Percentiles rank a stretch among this genome's conserved stretches.
phyloP scores from a whole-genome alignment of 163 green algal genomes.

The Scenedesmus sp. region DNA sequence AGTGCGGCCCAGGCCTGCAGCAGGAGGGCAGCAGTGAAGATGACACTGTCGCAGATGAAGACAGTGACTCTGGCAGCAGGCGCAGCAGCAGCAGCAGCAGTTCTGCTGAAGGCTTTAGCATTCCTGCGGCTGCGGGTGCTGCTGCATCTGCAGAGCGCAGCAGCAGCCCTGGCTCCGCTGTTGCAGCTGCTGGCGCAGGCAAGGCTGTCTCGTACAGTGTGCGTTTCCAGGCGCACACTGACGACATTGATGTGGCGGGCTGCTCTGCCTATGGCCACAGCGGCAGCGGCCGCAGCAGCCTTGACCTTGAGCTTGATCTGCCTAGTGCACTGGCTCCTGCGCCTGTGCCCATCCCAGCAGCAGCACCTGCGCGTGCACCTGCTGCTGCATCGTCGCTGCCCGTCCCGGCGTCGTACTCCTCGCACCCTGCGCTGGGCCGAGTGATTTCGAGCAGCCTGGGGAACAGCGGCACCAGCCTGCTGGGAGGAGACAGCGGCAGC shows the following conservation, averaged over 20 bases:
- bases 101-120: neutral
- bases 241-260: neutral
- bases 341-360: neutral
- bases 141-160: neutral
- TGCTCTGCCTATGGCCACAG: neutral
- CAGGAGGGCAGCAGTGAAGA: neutral
- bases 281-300: constrained; percentile 23
- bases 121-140: neutral
- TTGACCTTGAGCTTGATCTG: constrained; percentile 38
- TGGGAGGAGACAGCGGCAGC: neutral
- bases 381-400: neutral
- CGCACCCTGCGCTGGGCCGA: neutral
- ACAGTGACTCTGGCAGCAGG: neutral
- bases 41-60: neutral
- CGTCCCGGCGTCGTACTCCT: neutral
- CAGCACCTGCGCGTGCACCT: neutral
- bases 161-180: neutral
- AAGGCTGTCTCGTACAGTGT: neutral
- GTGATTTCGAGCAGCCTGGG: neutral
- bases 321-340: constrained; percentile 28
- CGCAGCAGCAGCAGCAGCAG: constrained; percentile 27
- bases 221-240: neutral
- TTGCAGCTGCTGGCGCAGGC: neutral
- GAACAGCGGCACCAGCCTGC: neutral
- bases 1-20: neutral